Percentiles rank a stretch among this genome's conserved stretches.
Evolutionary conservation across 2,329 filamentous ascomycete genomes (phyloP).

Genomic region (Epichloe brachyelytri): DNA sequence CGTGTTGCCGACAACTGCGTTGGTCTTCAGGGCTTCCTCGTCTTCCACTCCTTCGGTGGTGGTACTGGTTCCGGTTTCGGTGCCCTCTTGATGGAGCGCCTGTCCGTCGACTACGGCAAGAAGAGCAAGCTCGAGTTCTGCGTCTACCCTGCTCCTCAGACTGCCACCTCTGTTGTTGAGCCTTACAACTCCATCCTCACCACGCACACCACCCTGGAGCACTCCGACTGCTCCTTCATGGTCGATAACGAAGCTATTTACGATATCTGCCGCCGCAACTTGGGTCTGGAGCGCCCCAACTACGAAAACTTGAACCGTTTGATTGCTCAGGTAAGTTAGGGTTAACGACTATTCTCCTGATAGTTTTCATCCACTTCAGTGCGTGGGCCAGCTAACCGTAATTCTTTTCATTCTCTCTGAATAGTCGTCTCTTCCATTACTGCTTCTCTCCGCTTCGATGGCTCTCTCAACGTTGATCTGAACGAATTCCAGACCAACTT

Average conservation of each 20-base stretch:
- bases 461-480: slow-evolving; percentile 96
- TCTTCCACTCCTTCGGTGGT: slow-evolving; percentile 99
- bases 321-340: slow-evolving; percentile 74
- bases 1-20: slow-evolving; percentile 96
- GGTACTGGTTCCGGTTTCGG: slow-evolving; percentile 98
- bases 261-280: slow-evolving; percentile 96
- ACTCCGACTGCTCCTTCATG: slow-evolving; percentile 99
- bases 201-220: slow-evolving; percentile 97
- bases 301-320: slow-evolving; percentile 98
- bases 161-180: slow-evolving; percentile 94
- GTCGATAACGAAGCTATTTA: slow-evolving; percentile 99
- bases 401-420: not conserved
- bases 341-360: not conserved
- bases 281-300: slow-evolving; percentile 93
- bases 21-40: slow-evolving; percentile 95
- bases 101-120: slow-evolving; percentile 98
- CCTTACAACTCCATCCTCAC: slow-evolving; percentile 99
- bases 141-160: slow-evolving; percentile 95
- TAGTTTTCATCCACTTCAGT: not conserved
- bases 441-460: slow-evolving; percentile 94
- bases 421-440: slow-evolving; percentile 95
- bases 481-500: slow-evolving; percentile 99
- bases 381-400: not conserved
- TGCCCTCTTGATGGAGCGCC: slow-evolving; percentile 95
- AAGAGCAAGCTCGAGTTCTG: slow-evolving; percentile 99